phyloP scores from a whole-genome alignment of 208 protist genomes.

The Crithidia sp. region DNA sequence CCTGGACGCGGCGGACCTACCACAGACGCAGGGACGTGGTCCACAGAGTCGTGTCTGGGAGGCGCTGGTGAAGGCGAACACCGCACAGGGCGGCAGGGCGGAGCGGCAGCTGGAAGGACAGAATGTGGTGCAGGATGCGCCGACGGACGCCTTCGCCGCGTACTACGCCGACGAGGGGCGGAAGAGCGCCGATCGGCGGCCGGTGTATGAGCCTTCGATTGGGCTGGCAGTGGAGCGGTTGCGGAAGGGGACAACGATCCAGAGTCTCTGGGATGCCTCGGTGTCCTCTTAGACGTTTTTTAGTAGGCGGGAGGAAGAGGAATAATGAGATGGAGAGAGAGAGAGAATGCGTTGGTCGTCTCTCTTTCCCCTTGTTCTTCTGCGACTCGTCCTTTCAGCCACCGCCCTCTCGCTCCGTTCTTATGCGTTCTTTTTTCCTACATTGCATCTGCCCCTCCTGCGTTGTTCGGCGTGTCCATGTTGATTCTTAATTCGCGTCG shows the following conservation, averaged over 20 bases:
- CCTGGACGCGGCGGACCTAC: slow-evolving; percentile 3
- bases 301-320: neutral
- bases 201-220: slow-evolving; percentile 79
- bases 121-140: slow-evolving; percentile 80
- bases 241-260: slow-evolving; percentile 73
- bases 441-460: too few relatives aligned
- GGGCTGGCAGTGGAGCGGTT: slow-evolving; percentile 94
- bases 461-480: too few relatives aligned
- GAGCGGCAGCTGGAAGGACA: slow-evolving; percentile 55
- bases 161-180: slow-evolving; percentile 93
- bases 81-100: neutral
- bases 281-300: neutral
- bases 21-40: neutral
- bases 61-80: neutral
- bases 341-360: too few relatives aligned
- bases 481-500: too few relatives aligned
- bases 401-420: too few relatives aligned
- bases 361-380: too few relatives aligned
- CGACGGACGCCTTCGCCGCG: slow-evolving; percentile 86
- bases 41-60: slow-evolving; percentile 13
- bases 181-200: slow-evolving; percentile 72
- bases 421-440: too few relatives aligned
- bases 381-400: too few relatives aligned
- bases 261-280: slow-evolving; percentile 80
- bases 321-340: neutral